Evolutionary conservation across 495 filamentous ascomycete genomes (phyloP).

Genomic region (Pseudoneurospora amorphoporcata): DNA sequence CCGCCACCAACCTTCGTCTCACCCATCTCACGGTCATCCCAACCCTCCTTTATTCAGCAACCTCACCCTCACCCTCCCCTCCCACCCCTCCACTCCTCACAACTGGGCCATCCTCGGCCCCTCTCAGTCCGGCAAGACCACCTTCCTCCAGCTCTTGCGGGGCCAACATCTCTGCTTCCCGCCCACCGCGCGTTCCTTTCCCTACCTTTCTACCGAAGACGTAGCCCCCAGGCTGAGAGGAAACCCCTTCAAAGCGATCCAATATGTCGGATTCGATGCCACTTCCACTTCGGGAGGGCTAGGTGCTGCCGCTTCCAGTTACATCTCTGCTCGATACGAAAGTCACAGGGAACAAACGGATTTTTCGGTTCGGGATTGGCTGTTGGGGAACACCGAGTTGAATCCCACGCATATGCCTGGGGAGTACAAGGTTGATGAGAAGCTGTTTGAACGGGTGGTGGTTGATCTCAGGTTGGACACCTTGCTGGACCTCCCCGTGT

Average conservation of each 20-base stretch:
- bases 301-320: constrained; percentile 49
- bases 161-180: constrained; percentile 66
- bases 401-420: constrained; percentile 44
- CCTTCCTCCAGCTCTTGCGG: constrained; percentile 63
- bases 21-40: constrained; percentile 10
- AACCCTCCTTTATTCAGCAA: constrained; percentile 60
- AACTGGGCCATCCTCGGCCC: constrained; percentile 71
- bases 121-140: constrained; percentile 60
- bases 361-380: constrained; percentile 68
- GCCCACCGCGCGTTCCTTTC: constrained; percentile 60
- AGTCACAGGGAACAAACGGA: constrained; percentile 76
- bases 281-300: constrained; percentile 33
- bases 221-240: constrained; percentile 42
- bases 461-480: constrained; percentile 51
- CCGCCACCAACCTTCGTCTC: constrained; percentile 54
- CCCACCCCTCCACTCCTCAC: constrained; percentile 29
- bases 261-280: constrained; percentile 73
- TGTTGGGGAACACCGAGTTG: constrained; percentile 65
- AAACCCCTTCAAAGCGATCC: constrained; percentile 53
- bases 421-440: constrained; percentile 31
- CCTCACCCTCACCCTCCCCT: constrained; percentile 55
- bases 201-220: constrained; percentile 57
- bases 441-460: constrained; percentile 49
- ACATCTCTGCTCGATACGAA: constrained; percentile 90
- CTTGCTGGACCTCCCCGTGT: constrained; percentile 67